Base-by-base conservation (phyloP, 2,329 filamentous ascomycete species). In the Fusarium neocosmosporiellum region DNA sequence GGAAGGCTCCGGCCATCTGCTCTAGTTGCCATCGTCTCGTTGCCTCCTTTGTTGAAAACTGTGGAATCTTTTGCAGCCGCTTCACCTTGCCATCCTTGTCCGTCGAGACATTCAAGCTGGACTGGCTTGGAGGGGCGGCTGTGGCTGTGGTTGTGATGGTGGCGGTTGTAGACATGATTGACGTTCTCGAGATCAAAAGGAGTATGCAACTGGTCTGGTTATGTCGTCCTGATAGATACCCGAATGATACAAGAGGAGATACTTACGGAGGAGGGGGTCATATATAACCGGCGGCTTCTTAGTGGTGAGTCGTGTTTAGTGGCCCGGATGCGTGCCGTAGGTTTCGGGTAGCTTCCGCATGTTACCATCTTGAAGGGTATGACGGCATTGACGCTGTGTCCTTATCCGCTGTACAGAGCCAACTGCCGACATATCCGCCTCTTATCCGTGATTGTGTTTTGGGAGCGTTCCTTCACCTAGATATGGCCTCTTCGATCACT, bases 1-100 rank as follows among this genome's bases (percentile, higher is more conserved):
- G 81, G 63, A 87, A 87, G 2, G 85, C 85, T 5, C 81, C 79
- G 0, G 82, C 85, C 76, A 86, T 81, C 55, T 86, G 81, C 11
- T 84, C 71, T 3, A 81, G 69, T 58, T 80, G 79, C 78, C 80
- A 82, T 65, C 67, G 67, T 20, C 78, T 73, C 3, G 76, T 68
- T 7, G 66, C 74, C 36, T 80, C 76, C 43, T 63, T 69, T 4
- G 71, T 75, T 2, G 67, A n/a, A 29, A 64, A 74, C 9, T 60
- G 63, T 6, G 75, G 75, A 16, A 77, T 76, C 34, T 43, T 71
- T 57, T 76, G 74, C 10, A 76, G 41, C 1, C 70, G 65, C 37
- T 66, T 69, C 22, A 70, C 67, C 27, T 66, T 63, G 6, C 74
- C 74, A 20, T 71, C 64, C 2, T 63, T 61, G 3, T 54, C 27